Percentiles rank a stretch among this genome's conserved stretches.
These are phyloP conservation scores for Luffa aegyptiaca DNA, from an alignment of 306 rosid genomes.

Conservation along the genomic window DNA sequence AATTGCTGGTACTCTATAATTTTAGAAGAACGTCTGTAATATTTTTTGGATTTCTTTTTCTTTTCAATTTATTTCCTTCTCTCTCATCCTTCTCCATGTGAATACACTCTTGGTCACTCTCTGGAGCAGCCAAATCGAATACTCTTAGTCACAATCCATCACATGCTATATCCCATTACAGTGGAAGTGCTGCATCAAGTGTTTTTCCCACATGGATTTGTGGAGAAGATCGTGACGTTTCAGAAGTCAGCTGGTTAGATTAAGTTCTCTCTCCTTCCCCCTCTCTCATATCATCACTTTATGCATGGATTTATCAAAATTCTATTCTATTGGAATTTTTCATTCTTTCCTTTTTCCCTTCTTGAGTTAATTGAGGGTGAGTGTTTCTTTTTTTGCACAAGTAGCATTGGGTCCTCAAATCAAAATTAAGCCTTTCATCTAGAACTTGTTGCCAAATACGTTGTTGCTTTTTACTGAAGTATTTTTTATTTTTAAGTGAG, in stretches of 20 bases:
- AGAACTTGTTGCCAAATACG: neutral
- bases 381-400: neutral
- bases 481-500: neutral
- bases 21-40: neutral
- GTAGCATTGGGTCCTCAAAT: neutral
- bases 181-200: conserved; percentile 99
- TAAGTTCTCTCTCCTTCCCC: conserved; percentile 56
- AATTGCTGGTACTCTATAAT: neutral
- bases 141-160: conserved; percentile 97
- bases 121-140: conserved; percentile 97
- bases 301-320: neutral
- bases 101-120: conserved; percentile 57
- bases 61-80: conserved; percentile 78
- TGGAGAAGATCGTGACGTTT: conserved; percentile 97
- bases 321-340: neutral
- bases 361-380: neutral
- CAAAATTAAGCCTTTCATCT: neutral
- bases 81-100: conserved; percentile 81
- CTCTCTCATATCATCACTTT: conserved; percentile 6
- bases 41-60: conserved; percentile 29
- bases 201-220: conserved; percentile 94
- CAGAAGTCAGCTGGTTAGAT: conserved; percentile 99
- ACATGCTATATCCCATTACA: conserved; percentile 97
- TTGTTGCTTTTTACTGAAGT: neutral
- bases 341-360: conserved; percentile 7